Conservation (phyloP, 2,329 filamentous ascomycete genomes). For the Alternaria longipes region DNA sequence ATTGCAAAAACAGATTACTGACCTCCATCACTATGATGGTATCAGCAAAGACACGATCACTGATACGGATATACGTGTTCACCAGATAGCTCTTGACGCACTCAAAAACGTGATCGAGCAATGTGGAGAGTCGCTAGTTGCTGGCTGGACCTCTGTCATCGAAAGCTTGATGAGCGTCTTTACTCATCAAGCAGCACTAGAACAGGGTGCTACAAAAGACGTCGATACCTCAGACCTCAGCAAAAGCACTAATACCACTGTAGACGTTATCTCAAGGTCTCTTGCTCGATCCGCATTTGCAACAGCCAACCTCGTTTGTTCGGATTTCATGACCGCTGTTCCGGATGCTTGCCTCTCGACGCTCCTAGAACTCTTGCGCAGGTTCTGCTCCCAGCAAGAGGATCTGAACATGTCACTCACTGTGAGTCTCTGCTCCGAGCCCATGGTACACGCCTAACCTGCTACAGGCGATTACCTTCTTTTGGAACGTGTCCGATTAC, state of each 20-base stretch:
- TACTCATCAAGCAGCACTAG: constrained; percentile 12
- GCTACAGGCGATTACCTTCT: constrained; percentile 83
- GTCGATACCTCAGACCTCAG: background rate
- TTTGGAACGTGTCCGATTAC: constrained; percentile 94
- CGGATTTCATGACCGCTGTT: constrained; percentile 84
- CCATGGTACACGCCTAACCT: constrained; percentile 13
- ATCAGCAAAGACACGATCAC: constrained; percentile 66
- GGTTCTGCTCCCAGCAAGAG: constrained; percentile 87
- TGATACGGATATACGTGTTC: constrained; percentile 77
- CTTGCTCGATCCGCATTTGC: constrained; percentile 88
- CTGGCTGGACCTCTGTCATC: constrained; percentile 87
- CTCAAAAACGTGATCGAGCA: constrained; percentile 85
- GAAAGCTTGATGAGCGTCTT: constrained; percentile 87
- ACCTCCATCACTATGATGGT: constrained; percentile 62
- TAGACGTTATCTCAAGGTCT: constrained; percentile 68
- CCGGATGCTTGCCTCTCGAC: constrained; percentile 75
- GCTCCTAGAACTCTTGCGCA: constrained; percentile 87
- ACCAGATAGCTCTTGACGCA: constrained; percentile 80
- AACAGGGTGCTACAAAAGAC: background rate
- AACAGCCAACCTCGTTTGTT: constrained; percentile 90
- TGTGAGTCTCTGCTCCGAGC: constrained; percentile 57
- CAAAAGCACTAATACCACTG: constrained; percentile 1
- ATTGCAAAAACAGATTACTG: constrained; percentile 68
- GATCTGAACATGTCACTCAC: constrained; percentile 96
- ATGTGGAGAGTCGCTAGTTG: constrained; percentile 82